Evolutionary conservation across 1,284 basidiomycete species (phyloP).

Genomic region (Ganoderma lingzhi): DNA sequence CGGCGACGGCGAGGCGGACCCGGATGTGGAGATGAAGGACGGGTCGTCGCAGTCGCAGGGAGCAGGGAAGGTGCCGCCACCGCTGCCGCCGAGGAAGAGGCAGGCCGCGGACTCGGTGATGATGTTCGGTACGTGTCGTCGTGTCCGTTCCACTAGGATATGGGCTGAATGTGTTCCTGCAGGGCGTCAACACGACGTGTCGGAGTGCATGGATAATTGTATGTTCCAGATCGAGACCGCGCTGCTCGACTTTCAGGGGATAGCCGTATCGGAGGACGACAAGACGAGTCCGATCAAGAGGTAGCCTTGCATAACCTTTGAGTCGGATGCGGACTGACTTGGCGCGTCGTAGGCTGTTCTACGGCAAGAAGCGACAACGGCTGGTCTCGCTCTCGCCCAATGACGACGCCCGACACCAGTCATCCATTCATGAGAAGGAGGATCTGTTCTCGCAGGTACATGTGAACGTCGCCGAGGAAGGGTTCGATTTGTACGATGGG

Average conservation of each 20-base stretch:
- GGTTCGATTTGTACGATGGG: slow-evolving; percentile 93
- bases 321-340: background rate
- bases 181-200: slow-evolving; percentile 98
- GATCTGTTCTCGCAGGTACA: slow-evolving; percentile 95
- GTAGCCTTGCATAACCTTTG: slow-evolving; percentile 45
- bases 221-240: slow-evolving; percentile 98
- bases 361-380: slow-evolving; percentile 82
- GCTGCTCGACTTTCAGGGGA: slow-evolving; percentile 78
- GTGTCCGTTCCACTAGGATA: background rate
- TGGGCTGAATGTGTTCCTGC: background rate
- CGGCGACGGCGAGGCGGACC: slow-evolving; percentile 28
- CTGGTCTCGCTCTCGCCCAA: slow-evolving; percentile 61
- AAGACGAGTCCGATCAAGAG: slow-evolving; percentile 83
- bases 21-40: slow-evolving; percentile 57
- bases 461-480: slow-evolving; percentile 90
- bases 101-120: slow-evolving; percentile 77
- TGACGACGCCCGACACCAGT: slow-evolving; percentile 54
- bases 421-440: slow-evolving; percentile 83
- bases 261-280: slow-evolving; percentile 57
- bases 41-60: slow-evolving; percentile 21
- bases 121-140: slow-evolving; percentile 79
- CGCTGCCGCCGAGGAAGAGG: slow-evolving; percentile 69
- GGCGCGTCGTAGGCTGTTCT: slow-evolving; percentile 73
- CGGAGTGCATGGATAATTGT: slow-evolving; percentile 99
- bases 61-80: slow-evolving; percentile 52